These are phyloP conservation scores for Exutisphaerella laricina DNA, from an alignment of 2,329 filamentous ascomycete genomes.

Conservation along the genomic window DNA sequence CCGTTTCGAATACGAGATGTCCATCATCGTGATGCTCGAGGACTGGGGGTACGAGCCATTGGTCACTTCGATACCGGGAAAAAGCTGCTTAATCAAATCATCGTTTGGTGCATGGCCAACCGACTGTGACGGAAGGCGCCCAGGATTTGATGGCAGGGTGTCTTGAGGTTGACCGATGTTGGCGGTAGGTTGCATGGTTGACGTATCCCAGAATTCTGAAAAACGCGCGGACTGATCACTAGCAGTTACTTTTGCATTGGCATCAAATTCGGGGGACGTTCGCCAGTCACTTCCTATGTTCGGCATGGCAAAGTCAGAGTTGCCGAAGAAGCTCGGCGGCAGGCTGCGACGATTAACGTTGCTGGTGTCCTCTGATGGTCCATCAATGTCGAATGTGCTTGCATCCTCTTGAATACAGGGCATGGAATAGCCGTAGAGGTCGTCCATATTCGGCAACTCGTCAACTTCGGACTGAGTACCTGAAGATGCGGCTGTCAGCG, in stretches of 20 bases:
- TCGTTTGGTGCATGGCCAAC: slow-evolving; percentile 28
- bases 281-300: slow-evolving; percentile 20
- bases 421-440: slow-evolving; percentile 29
- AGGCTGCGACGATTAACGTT: slow-evolving; percentile 29
- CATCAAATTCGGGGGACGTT: slow-evolving; percentile 9
- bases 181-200: slow-evolving; percentile 15
- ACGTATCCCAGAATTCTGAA: slow-evolving; percentile 21
- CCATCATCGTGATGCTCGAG: slow-evolving; percentile 10
- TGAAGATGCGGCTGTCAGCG: slow-evolving; percentile 35
- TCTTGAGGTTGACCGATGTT: slow-evolving; percentile 15
- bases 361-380: slow-evolving; percentile 6
- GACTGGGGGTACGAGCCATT: slow-evolving; percentile 15
- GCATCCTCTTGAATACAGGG: slow-evolving; percentile 30
- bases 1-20: slow-evolving; percentile 8
- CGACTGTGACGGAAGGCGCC: slow-evolving; percentile 26
- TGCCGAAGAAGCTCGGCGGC: slow-evolving; percentile 30
- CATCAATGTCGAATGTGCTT: slow-evolving; percentile 15
- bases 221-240: slow-evolving; percentile 13
- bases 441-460: slow-evolving; percentile 33
- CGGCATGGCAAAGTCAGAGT: slow-evolving; percentile 20
- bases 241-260: slow-evolving; percentile 13
- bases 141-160: slow-evolving; percentile 10
- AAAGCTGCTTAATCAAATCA: slow-evolving; percentile 30
- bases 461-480: slow-evolving; percentile 37
- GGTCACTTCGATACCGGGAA: slow-evolving; percentile 30